A percentile compares a stretch with the other conserved stretches of the same genome.
These are phyloP conservation scores for Galeopsis tetrahit DNA, from an alignment of 257 asterid genomes.

Conservation along the genomic window DNA sequence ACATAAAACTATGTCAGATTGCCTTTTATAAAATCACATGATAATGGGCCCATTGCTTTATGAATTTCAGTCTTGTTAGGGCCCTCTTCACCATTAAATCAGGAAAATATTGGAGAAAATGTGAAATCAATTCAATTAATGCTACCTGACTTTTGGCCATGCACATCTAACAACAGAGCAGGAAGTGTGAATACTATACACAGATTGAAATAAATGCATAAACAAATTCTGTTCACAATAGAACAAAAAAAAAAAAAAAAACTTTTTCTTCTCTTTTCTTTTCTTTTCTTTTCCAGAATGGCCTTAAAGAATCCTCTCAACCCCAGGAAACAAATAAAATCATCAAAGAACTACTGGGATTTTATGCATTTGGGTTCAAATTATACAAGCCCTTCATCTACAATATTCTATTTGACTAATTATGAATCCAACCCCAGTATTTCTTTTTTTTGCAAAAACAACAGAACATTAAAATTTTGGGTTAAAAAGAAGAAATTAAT, in stretches of 20 bases:
- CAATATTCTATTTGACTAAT: background rate
- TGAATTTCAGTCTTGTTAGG: conserved; percentile 42
- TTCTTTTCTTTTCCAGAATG: background rate
- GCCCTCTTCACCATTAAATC: conserved; percentile 48
- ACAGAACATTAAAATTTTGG: background rate
- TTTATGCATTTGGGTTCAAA: conserved; percentile 5
- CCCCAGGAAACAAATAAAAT: conserved; percentile 9
- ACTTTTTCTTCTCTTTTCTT: background rate
- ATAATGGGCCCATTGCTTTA: conserved; percentile 46
- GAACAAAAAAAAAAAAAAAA: too few species aligned
- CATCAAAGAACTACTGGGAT: background rate
- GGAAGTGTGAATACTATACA: conserved; percentile 17
- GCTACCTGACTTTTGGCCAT: conserved; percentile 41
- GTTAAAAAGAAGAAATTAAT: background rate
- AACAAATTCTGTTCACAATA: conserved; percentile 11
- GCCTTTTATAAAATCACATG: conserved; percentile 40
- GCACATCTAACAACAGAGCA: conserved; percentile 35
- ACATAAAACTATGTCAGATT: conserved; percentile 33
- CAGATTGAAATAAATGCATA: conserved; percentile 36
- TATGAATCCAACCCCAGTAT: background rate
- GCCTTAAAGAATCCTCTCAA: conserved; percentile 15
- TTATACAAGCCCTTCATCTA: background rate
- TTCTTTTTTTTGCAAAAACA: background rate
- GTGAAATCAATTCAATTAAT: conserved; percentile 44
- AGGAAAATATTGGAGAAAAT: conserved; percentile 28